Conservation (phyloP, 108 stramenopile genomes). For the Stephanodiscus triporus region DNA sequence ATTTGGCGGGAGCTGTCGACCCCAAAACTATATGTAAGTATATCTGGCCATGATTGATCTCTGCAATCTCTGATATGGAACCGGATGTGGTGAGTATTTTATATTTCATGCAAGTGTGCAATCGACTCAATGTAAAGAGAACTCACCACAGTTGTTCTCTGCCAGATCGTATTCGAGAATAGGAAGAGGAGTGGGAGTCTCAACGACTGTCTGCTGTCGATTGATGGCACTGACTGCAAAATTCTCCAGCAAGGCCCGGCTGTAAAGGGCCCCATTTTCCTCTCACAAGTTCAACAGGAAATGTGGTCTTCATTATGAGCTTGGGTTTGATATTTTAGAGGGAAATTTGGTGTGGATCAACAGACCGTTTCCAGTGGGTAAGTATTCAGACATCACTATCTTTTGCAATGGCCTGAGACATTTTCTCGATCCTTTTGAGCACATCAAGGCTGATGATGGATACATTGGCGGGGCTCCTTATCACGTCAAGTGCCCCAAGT, state of each 20-base stretch:
- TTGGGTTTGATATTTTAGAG: constrained; percentile 30
- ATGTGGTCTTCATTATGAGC: constrained; percentile 38
- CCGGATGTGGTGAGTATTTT: too few relatives aligned
- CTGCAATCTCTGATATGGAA: too few relatives aligned
- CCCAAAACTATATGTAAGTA: too few relatives aligned
- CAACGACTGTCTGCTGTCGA: constrained; percentile 15
- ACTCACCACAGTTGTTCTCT: too few relatives aligned
- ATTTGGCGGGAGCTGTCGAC: too few relatives aligned
- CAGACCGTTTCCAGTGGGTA: constrained; percentile 32
- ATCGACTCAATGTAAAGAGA: too few relatives aligned
- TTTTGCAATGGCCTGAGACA: constrained; percentile 15
- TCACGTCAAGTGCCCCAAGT: background rate
- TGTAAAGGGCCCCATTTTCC: background rate
- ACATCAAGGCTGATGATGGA: constrained; percentile 32
- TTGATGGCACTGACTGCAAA: constrained; percentile 12
- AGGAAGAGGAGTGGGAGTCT: background rate
- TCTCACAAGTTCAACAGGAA: constrained; percentile 37
- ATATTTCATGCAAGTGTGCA: too few relatives aligned
- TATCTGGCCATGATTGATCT: too few relatives aligned
- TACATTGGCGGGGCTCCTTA: constrained; percentile 25
- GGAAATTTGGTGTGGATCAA: constrained; percentile 41
- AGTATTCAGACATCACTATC: constrained; percentile 20
- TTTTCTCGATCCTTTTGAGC: constrained; percentile 21
- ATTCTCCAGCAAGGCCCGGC: background rate
- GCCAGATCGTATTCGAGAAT: constrained; percentile 11